Conservation (phyloP, 306 rosid species). For the Aeschynomene evenia region DNA sequence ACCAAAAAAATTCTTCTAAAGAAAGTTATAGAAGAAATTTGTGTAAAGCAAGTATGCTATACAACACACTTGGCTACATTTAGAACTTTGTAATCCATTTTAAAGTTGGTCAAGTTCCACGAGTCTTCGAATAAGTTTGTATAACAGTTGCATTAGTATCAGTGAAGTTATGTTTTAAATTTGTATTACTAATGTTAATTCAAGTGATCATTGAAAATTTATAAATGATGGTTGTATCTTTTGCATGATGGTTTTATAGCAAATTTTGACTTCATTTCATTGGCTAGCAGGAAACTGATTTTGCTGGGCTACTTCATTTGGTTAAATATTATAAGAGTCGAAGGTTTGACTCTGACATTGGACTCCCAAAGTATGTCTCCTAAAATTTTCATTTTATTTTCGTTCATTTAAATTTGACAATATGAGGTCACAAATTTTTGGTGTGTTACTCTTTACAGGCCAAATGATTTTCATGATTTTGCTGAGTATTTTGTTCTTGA, state of each 20-base stretch:
- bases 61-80: background rate
- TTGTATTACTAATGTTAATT: constrained; percentile 4
- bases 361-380: constrained; percentile 90
- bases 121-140: constrained; percentile 2
- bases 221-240: background rate
- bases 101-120: constrained; percentile 18
- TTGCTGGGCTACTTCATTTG: constrained; percentile 86
- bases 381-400: constrained; percentile 12
- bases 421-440: constrained; percentile 20
- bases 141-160: constrained; percentile 7
- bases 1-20: too few relatives aligned
- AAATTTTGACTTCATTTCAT: constrained; percentile 20
- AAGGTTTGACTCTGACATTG: constrained; percentile 85
- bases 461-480: constrained; percentile 94
- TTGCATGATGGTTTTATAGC: background rate
- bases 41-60: background rate
- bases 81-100: constrained; percentile 4
- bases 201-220: background rate
- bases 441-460: constrained; percentile 66
- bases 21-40: too few relatives aligned
- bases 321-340: constrained; percentile 79
- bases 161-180: background rate
- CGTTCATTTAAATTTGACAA: constrained; percentile 2
- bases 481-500: constrained; percentile 97
- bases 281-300: constrained; percentile 77